Evolutionary conservation across 768 basidiomycete species (phyloP), one percentile per base, ranked within the genome.

Genomic region (Macrolepiota albuminosa): DNA sequence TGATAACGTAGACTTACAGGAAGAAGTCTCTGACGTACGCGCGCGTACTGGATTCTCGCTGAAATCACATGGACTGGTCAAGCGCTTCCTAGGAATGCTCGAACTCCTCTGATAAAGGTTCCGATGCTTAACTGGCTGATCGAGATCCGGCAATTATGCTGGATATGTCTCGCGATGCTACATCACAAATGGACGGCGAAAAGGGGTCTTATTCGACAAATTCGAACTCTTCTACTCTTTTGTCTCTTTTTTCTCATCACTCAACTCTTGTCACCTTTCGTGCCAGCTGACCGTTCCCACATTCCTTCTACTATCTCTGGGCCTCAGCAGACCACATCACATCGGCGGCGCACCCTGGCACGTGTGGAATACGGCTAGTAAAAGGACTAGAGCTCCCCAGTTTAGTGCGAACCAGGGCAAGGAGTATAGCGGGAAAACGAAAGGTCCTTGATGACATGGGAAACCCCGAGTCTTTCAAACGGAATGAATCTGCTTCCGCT

Each of bases 391-490:
- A 31, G 52, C 53, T 54, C 18, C 52, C 54, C 40, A 33, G 42
- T 43, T 21, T 33, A 29, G 54, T 42, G 37, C 37, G 21, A 37
- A 37, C 24, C 36, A 40, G 24, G 21, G n/a, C 40, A 43, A 54
- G 42, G 40, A 40, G 18, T 16, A 29, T 21, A 29, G 9, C 29
- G 39, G 53, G 31, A 54, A 31, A 42, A 54, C 53, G 40, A 21
- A 54, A 57, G 54, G 63, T 65, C 50, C 63, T 68, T n/a, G 67
- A 54, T 21, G 70, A 70, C 54, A 61, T 64, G 6, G 60, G 62
- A 47, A 67, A 69, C 54, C 56, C 67, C 26, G 57, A 61, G 50
- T 69, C 70, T 37, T 67, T 70, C 56, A 63, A 65, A 37, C 57
- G 57, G 33, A 58, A 61, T 31, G 52, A 54, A 4, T 50, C 57